Base-by-base conservation (phyloP, 225 moss, liverwort and hornwort genomes). In the Pleurozium schreberi region DNA sequence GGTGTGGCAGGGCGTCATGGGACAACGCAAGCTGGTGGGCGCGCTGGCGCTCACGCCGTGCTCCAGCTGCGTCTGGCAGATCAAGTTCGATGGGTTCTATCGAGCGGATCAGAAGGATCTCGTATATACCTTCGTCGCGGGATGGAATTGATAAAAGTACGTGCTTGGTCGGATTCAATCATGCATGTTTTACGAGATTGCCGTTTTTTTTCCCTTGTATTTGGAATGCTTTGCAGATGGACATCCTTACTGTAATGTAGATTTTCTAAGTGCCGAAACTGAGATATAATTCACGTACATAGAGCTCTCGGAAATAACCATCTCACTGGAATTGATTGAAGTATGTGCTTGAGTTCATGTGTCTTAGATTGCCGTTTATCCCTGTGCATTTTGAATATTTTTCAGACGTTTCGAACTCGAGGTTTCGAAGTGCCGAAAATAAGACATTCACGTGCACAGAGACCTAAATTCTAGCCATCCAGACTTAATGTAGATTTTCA, bases 1-100 rank as follows among this genome's bases (percentile, higher is more conserved):
- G 64, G 94, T 94, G 50, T 94, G 94, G 94, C 94, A 93, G 79
- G 93, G 93, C 7, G 93, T 93, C 34, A 93, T 93, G 92, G 92
- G 90, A 20, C 85, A 87, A 75, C 88, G 90, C 30, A 92, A 92
- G 59, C 76, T 94, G 25, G 94, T 82, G 9, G 90, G 90, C 17
- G 76, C 92, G 59, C 78, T 93, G 12, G 84, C 91, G 4, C 92
- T 94, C 10, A 93, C 93, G 47, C 94, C 92, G 3, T 94, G 94
- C 59, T 90, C 63, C 13, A 85, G 87, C 66, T 94, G 94, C 49
- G 84, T 94, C 4, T 94, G 94, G 94, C 94, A 94, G 61, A 92
- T 94, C 78, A 94, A 94, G 85, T 94, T 87, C 82, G 93, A 94
- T 18, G 94, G 94, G 11, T 94, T 94, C 79, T 93, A 94, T 52